phyloP scores from a whole-genome alignment of 1,139 yeast species.

The Yamadazyma dushanensis region DNA sequence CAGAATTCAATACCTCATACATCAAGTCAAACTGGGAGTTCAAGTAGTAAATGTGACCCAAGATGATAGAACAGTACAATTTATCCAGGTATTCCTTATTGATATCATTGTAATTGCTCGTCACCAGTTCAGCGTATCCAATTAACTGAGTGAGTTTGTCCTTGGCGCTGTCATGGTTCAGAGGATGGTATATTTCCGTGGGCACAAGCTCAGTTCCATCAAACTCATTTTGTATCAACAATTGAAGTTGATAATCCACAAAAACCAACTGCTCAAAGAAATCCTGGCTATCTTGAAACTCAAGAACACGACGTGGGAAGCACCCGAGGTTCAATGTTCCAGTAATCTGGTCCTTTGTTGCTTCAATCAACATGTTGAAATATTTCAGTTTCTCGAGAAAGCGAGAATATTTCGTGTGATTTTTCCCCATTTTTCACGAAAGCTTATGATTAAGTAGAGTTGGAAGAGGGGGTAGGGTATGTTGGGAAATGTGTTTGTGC shows the following conservation, averaged over 20 bases:
- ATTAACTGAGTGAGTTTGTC: conserved; percentile 33
- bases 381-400: neutral
- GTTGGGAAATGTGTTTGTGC: neutral
- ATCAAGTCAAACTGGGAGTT: conserved; percentile 27
- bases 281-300: conserved; percentile 36
- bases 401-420: conserved; percentile 2
- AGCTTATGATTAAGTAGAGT: neutral
- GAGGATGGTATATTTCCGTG: conserved; percentile 17
- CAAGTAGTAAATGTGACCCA: conserved; percentile 39
- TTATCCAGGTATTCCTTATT: conserved; percentile 30
- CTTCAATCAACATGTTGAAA: conserved; percentile 14
- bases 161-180: conserved; percentile 13
- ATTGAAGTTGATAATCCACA: conserved; percentile 42
- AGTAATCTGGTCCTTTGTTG: conserved; percentile 11
- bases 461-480: neutral
- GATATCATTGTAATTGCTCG: conserved; percentile 27
- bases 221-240: conserved; percentile 34
- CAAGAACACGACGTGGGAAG: conserved; percentile 37
- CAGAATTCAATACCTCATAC: conserved; percentile 19
- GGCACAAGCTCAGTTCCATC: conserved; percentile 29
- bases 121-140: conserved; percentile 28
- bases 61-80: conserved; percentile 33
- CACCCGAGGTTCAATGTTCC: conserved; percentile 37
- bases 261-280: conserved; percentile 38
- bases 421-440: conserved; percentile 3